phyloP scores from a whole-genome alignment of 2,329 filamentous ascomycete genomes.

The Apiospora pterosperma region DNA sequence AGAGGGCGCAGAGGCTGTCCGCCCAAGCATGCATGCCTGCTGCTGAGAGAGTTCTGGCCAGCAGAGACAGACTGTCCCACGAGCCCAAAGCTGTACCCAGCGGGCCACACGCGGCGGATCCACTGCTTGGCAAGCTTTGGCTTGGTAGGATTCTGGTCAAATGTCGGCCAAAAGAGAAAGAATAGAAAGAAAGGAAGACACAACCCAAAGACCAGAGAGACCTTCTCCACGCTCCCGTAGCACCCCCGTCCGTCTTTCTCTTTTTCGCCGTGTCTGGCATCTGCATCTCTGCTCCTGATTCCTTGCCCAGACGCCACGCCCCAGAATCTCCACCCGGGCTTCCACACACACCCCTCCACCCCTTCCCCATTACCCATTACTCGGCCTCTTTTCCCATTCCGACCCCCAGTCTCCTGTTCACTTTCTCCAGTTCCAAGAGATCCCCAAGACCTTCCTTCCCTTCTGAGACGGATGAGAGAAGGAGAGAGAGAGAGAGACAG shows the following conservation, averaged over 20 bases:
- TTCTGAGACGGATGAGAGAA: not conserved
- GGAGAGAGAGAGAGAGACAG: too few relatives aligned
- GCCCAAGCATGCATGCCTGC: too few relatives aligned
- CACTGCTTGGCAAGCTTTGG: not conserved
- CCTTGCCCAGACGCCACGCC: not conserved
- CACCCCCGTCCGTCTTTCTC: not conserved
- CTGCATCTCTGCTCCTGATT: too few relatives aligned
- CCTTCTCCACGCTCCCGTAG: conserved; percentile 1
- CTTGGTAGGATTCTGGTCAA: conserved; percentile 1
- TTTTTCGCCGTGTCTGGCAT: not conserved
- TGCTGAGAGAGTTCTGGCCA: not conserved
- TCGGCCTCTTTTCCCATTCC: conserved; percentile 4
- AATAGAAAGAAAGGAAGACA: conserved; percentile 3
- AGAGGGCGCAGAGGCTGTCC: too few relatives aligned
- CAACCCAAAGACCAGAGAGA: too few relatives aligned
- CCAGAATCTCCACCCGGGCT: conserved; percentile 1
- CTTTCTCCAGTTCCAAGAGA: conserved; percentile 2
- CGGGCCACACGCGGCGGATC: not conserved
- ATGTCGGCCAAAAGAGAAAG: conserved; percentile 3
- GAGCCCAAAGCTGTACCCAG: not conserved
- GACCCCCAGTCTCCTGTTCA: not conserved
- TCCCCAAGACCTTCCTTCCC: not conserved
- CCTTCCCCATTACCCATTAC: conserved; percentile 14
- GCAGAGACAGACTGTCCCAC: not conserved
- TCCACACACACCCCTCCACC: conserved; percentile 8